phyloP scores from a whole-genome alignment of 1,139 yeast species.

The Candida sanyaensis region DNA sequence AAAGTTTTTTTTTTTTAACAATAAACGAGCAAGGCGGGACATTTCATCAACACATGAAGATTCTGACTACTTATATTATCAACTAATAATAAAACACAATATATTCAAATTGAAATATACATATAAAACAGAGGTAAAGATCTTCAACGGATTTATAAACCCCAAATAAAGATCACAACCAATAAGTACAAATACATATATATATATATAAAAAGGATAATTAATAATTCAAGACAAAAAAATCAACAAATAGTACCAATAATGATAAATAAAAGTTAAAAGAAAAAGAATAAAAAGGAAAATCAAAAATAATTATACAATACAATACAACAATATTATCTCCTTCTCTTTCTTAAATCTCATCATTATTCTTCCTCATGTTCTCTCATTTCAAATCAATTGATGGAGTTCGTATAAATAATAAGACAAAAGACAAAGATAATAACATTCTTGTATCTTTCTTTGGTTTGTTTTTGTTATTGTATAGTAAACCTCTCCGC shows the following conservation, averaged over 20 bases:
- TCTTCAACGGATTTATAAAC: too few species aligned
- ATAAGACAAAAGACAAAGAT: neutral
- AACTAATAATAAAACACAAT: neutral
- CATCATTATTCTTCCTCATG: neutral
- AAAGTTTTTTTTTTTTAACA: too few species aligned
- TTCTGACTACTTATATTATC: too few species aligned
- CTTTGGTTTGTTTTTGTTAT: neutral
- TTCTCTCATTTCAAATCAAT: neutral
- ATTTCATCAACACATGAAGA: neutral
- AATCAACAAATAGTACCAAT: neutral
- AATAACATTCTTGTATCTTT: neutral
- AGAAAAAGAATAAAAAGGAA: neutral
- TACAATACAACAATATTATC: neutral
- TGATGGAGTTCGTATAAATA: neutral
- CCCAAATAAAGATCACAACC: neutral
- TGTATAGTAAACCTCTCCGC: too few species aligned
- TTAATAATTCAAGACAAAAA: constrained; percentile 1
- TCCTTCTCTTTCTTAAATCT: neutral
- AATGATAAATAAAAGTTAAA: neutral
- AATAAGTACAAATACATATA: too few species aligned
- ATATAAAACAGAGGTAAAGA: neutral
- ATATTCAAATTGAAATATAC: neutral
- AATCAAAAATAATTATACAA: neutral
- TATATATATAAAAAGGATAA: neutral
- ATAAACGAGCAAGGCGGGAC: too few species aligned